These are phyloP conservation scores for Lactuca saligna DNA, from an alignment of 129 eudicot genomes.

Conservation along the genomic window DNA sequence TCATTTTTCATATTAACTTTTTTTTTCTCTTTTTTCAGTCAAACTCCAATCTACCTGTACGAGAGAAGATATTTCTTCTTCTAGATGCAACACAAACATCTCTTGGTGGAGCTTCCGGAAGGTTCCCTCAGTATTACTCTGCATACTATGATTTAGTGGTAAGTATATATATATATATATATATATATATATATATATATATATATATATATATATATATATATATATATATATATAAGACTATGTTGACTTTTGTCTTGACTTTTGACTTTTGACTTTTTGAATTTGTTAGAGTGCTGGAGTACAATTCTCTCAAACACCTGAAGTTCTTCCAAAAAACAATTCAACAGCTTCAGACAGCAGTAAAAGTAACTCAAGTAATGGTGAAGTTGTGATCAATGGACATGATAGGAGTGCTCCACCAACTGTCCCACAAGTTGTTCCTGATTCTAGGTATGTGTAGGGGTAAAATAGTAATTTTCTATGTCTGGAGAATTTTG, in stretches of 20 bases:
- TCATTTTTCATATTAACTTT: not conserved
- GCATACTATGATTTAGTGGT: slow-evolving; percentile 98
- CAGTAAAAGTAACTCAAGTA: slow-evolving; percentile 47
- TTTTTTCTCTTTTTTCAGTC: slow-evolving; percentile 14
- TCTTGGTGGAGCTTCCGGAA: slow-evolving; percentile 96
- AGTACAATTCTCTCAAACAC: slow-evolving; percentile 74
- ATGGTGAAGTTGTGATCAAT: slow-evolving; percentile 46
- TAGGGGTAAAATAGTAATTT: not conserved
- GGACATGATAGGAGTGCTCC: slow-evolving; percentile 50
- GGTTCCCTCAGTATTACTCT: slow-evolving; percentile 85
- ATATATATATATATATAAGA: slow-evolving; percentile 18
- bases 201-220: no score
- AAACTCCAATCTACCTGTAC: slow-evolving; percentile 76
- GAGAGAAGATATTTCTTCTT: slow-evolving; percentile 94
- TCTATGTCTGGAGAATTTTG: not conserved
- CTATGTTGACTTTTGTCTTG: not conserved
- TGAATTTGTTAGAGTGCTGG: slow-evolving; percentile 79
- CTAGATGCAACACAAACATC: slow-evolving; percentile 99
- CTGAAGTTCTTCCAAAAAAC: slow-evolving; percentile 37
- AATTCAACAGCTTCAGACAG: slow-evolving; percentile 45
- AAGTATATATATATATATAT: slow-evolving; percentile 36
- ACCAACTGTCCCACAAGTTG: slow-evolving; percentile 43
- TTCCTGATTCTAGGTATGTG: slow-evolving; percentile 79
- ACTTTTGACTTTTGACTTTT: not conserved
- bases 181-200: no score